phyloP scores from a whole-genome alignment of 768 basidiomycete species.

The Nidularia pulvinata region DNA sequence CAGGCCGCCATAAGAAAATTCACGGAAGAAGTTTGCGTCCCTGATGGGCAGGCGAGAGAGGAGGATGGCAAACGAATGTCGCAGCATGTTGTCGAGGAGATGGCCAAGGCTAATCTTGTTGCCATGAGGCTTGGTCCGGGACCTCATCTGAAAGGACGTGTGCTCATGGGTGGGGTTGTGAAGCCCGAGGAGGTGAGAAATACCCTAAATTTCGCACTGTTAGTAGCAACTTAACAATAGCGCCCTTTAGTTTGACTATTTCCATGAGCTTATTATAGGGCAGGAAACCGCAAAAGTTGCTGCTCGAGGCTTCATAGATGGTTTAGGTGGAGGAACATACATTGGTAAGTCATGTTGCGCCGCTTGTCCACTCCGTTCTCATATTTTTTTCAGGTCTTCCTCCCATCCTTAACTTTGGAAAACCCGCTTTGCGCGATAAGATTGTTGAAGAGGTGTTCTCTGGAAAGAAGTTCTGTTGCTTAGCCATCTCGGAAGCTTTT shows the following conservation, averaged over 20 bases:
- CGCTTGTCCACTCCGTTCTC: background rate
- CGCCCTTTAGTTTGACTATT: conserved; percentile 63
- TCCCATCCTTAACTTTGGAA: conserved; percentile 78
- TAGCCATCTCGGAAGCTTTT: conserved; percentile 88
- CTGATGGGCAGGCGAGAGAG: conserved; percentile 62
- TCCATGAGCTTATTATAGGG: conserved; percentile 76
- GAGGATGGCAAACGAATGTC: conserved; percentile 81
- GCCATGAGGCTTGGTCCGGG: conserved; percentile 90
- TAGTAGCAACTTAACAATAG: too few relatives aligned
- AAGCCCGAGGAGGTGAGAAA: conserved; percentile 67
- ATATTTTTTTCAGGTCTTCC: conserved; percentile 47
- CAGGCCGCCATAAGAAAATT: conserved; percentile 68
- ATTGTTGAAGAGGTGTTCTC: conserved; percentile 57
- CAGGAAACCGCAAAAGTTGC: conserved; percentile 72
- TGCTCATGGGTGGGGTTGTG: conserved; percentile 71
- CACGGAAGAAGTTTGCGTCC: conserved; percentile 65
- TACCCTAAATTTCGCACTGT: too few relatives aligned
- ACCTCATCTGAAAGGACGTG: conserved; percentile 78
- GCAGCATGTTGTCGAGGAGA: conserved; percentile 67
- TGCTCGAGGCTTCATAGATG: conserved; percentile 79
- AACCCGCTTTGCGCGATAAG: conserved; percentile 58
- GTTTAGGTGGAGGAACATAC: conserved; percentile 50
- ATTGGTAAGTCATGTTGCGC: conserved; percentile 16
- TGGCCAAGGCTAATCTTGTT: conserved; percentile 40
- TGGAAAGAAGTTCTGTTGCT: conserved; percentile 70